Percentiles rank a stretch among this genome's conserved stretches.
Conservation (phyloP, 1,284 basidiomycete species). For the Vanrija sp. region DNA sequence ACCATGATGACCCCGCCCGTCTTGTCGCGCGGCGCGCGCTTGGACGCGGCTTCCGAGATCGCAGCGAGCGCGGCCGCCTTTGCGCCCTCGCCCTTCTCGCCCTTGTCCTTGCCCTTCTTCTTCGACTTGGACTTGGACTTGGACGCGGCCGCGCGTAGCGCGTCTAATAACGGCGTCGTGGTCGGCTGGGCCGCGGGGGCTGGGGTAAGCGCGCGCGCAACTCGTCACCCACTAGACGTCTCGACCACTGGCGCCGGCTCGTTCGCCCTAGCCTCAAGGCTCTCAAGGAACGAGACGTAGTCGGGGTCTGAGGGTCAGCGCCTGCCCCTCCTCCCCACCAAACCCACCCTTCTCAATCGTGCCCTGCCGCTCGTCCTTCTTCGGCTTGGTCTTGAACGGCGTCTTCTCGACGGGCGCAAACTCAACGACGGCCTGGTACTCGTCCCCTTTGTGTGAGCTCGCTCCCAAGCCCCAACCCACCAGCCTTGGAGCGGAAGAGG, state of each 20-base stretch:
- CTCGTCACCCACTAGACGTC: constrained; percentile 58
- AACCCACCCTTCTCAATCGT: constrained; percentile 42
- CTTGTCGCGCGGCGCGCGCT: constrained; percentile 27
- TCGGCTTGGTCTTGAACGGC: constrained; percentile 35
- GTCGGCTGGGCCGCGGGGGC: constrained; percentile 52
- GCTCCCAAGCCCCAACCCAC: constrained; percentile 51
- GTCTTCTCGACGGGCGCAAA: constrained; percentile 86
- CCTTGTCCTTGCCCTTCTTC: constrained; percentile 57
- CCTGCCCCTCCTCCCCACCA: not conserved
- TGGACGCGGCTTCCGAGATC: constrained; percentile 30
- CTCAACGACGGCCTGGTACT: constrained; percentile 84
- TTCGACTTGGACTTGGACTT: constrained; percentile 12
- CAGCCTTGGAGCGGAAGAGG: constrained; percentile 83
- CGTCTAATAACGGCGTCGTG: constrained; percentile 81
- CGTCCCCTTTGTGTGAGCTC: constrained; percentile 60
- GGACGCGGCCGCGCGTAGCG: constrained; percentile 58
- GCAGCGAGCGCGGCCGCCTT: constrained; percentile 33
- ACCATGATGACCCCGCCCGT: constrained; percentile 25
- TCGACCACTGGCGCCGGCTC: constrained; percentile 53
- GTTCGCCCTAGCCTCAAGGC: constrained; percentile 41
- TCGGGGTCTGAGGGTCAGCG: constrained; percentile 61
- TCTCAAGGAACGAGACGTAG: constrained; percentile 72
- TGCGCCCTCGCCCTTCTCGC: constrained; percentile 2
- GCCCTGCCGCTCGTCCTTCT: constrained; percentile 43
- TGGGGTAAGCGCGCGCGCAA: constrained; percentile 10